These are phyloP conservation scores for Furcasterigmium sp. DNA, from an alignment of 2,329 filamentous ascomycete genomes.

Conservation along the genomic window DNA sequence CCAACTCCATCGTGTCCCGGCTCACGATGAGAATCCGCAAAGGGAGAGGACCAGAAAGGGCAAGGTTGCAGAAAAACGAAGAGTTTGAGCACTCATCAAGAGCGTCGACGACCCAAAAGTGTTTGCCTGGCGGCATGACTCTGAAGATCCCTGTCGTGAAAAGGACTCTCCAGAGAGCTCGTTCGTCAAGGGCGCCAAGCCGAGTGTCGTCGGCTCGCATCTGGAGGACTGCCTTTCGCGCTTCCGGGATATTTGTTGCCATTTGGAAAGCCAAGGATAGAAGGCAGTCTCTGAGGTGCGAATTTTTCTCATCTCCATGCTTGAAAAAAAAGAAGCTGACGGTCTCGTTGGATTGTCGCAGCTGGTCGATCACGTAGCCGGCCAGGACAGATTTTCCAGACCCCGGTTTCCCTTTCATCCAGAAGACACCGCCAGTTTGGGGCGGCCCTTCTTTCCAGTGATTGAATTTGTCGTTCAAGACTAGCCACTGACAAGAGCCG, in stretches of 20 bases:
- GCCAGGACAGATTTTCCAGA: constrained; percentile 25
- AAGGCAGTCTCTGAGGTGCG: constrained; percentile 17
- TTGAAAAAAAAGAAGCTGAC: constrained; percentile 30
- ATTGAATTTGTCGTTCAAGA: constrained; percentile 3
- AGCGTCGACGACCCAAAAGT: constrained; percentile 27
- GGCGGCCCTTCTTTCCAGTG: constrained; percentile 11
- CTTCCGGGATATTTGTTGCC: constrained; percentile 10
- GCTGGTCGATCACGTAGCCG: constrained; percentile 17
- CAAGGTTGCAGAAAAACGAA: too few species aligned
- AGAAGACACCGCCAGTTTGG: constrained; percentile 13
- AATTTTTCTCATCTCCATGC: constrained; percentile 12
- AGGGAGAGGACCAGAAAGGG: constrained; percentile 4
- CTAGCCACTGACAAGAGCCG: constrained; percentile 19
- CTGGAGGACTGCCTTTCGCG: constrained; percentile 10
- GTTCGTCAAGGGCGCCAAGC: constrained; percentile 16
- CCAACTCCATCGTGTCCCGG: constrained; percentile 10
- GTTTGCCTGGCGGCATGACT: constrained; percentile 2
- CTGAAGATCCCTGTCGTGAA: constrained; percentile 20
- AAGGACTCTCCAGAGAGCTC: constrained; percentile 18
- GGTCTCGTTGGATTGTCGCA: constrained; percentile 8
- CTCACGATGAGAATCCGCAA: constrained; percentile 18
- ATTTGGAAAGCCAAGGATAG: constrained; percentile 27
- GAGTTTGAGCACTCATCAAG: constrained; percentile 24
- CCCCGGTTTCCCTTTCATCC: constrained; percentile 23
- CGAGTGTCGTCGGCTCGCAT: constrained; percentile 12